Percentiles rank a stretch among this genome's conserved stretches.
phyloP scores from a whole-genome alignment of 2,329 filamentous ascomycete genomes.

The Hypoxylon sp. region DNA sequence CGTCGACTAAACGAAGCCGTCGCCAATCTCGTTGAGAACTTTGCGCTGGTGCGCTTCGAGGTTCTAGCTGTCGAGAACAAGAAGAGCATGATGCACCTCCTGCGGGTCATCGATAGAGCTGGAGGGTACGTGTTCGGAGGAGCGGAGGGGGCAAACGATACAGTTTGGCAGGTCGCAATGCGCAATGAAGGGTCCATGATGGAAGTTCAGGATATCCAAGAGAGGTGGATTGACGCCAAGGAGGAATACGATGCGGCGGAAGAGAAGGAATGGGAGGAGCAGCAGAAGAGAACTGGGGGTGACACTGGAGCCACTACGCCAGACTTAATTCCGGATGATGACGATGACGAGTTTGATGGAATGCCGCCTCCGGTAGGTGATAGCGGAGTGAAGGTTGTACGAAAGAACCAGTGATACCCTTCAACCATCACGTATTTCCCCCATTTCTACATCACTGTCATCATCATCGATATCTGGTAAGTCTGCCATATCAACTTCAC shows the following conservation, averaged over 20 bases:
- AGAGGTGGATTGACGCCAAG: slow-evolving; percentile 93
- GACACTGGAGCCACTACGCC: slow-evolving; percentile 55
- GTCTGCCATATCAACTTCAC: slow-evolving; percentile 50
- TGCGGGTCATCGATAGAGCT: slow-evolving; percentile 91
- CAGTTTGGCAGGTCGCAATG: slow-evolving; percentile 97
- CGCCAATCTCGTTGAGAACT: slow-evolving; percentile 88
- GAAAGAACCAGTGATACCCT: slow-evolving; percentile 70
- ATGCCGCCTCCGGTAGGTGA: slow-evolving; percentile 65
- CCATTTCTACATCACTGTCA: slow-evolving; percentile 58
- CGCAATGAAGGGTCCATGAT: slow-evolving; percentile 80
- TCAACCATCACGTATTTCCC: slow-evolving; percentile 52
- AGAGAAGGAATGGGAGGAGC: slow-evolving; percentile 80
- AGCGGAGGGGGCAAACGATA: slow-evolving; percentile 93
- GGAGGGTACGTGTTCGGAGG: slow-evolving; percentile 93
- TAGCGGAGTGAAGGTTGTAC: slow-evolving; percentile 80
- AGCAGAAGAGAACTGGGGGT: slow-evolving; percentile 68
- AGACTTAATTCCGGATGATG: slow-evolving; percentile 55
- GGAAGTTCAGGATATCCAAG: slow-evolving; percentile 91
- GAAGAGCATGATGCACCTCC: slow-evolving; percentile 92
- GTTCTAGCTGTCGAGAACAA: slow-evolving; percentile 97
- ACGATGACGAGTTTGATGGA: slow-evolving; percentile 64
- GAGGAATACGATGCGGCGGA: slow-evolving; percentile 89
- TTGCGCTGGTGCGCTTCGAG: slow-evolving; percentile 91
- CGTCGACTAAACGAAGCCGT: slow-evolving; percentile 88
- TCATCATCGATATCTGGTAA: slow-evolving; percentile 64